These are phyloP conservation scores for Hibiscus trionum DNA, from an alignment of 345 rosid genomes.

Conservation along the genomic window DNA sequence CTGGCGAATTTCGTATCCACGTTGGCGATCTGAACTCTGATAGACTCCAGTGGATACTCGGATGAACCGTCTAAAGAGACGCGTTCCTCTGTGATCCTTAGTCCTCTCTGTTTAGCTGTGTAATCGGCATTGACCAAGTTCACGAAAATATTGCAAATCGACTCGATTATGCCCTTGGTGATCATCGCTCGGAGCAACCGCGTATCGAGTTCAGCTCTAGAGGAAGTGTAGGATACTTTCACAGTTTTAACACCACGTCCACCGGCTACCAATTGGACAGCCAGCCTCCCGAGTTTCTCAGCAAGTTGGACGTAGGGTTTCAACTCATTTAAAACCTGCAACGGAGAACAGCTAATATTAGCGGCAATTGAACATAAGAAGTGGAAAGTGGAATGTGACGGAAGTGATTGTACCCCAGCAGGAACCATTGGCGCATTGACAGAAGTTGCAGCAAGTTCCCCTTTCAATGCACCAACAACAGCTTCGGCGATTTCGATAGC, in stretches of 20 bases:
- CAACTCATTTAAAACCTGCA: slow-evolving; percentile 70
- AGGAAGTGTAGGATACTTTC: slow-evolving; percentile 66
- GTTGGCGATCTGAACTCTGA: slow-evolving; percentile 64
- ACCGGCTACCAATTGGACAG: slow-evolving; percentile 75
- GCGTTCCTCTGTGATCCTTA: slow-evolving; percentile 62
- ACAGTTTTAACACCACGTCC: slow-evolving; percentile 80
- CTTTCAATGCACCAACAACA: slow-evolving; percentile 81
- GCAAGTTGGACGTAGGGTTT: slow-evolving; percentile 71
- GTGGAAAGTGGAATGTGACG: not conserved
- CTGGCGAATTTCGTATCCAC: slow-evolving; percentile 71
- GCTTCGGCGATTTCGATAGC: slow-evolving; percentile 91
- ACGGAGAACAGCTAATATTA: not conserved
- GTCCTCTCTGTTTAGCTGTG: slow-evolving; percentile 77
- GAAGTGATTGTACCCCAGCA: slow-evolving; percentile 46
- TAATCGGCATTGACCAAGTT: slow-evolving; percentile 76
- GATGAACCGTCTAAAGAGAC: slow-evolving; percentile 49
- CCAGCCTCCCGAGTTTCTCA: slow-evolving; percentile 71
- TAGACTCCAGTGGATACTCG: slow-evolving; percentile 54
- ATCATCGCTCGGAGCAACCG: slow-evolving; percentile 83
- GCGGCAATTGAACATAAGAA: not conserved
- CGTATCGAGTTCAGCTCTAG: slow-evolving; percentile 75
- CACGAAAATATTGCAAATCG: slow-evolving; percentile 58
- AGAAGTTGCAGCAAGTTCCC: slow-evolving; percentile 88
- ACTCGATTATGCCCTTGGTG: slow-evolving; percentile 65
- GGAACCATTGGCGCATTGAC: slow-evolving; percentile 97